Conservation (phyloP, 352 stramenopile genomes). For the Globisporangium uncinulatum region DNA sequence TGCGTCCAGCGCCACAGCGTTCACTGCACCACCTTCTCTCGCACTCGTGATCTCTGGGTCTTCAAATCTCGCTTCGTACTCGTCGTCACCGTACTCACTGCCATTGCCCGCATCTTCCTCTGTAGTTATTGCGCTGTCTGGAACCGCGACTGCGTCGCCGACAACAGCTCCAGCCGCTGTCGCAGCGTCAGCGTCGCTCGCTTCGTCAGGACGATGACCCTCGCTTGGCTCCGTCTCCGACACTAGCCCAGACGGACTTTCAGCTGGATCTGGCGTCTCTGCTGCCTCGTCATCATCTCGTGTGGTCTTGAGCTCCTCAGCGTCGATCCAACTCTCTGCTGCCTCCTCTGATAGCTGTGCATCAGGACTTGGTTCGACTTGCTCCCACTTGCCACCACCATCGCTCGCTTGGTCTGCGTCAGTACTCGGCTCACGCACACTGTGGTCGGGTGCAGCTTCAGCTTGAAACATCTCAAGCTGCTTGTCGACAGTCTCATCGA, state of each 20-base stretch:
- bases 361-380: background rate
- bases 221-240: background rate
- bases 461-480: background rate
- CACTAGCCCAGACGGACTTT: background rate
- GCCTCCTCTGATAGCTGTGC: background rate
- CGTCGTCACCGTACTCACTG: conserved; percentile 10
- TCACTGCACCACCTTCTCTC: background rate
- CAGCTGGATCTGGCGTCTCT: background rate
- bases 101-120: background rate
- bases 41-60: background rate
- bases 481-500: background rate
- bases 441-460: background rate
- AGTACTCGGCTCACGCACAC: background rate
- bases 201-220: background rate
- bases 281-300: background rate
- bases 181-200: background rate
- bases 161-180: background rate
- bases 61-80: conserved; percentile 7
- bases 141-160: background rate
- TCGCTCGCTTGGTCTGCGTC: background rate
- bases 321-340: background rate
- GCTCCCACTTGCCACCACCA: background rate
- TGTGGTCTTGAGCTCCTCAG: background rate
- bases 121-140: background rate
- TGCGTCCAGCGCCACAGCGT: too few species aligned